A percentile compares a stretch with the other conserved stretches of the same genome.
phyloP scores from a whole-genome alignment of 2,329 filamentous ascomycete species.

The Lithohypha guttulata region DNA sequence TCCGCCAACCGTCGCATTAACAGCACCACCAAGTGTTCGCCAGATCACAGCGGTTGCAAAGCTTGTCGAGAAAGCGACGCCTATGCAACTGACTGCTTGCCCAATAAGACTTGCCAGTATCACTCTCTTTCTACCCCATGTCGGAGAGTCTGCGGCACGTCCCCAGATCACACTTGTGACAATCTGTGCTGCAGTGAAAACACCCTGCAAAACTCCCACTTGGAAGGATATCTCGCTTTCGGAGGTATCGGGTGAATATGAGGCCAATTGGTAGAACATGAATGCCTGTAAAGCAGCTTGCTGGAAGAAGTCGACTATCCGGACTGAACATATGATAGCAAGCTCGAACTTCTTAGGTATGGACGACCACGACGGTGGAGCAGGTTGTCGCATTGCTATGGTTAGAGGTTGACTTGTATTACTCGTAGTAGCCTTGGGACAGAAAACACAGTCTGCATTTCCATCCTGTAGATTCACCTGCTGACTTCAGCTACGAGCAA shows the following conservation, averaged over 20 bases:
- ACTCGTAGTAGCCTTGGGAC: too few species aligned
- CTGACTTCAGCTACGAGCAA: too few species aligned
- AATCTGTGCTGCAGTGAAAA: slow-evolving; percentile 65
- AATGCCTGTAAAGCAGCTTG: slow-evolving; percentile 61
- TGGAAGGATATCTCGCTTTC: slow-evolving; percentile 55
- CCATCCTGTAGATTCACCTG: too few species aligned
- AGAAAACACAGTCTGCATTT: too few species aligned
- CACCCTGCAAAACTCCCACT: slow-evolving; percentile 59
- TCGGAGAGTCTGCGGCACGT: slow-evolving; percentile 35
- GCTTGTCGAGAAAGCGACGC: slow-evolving; percentile 56
- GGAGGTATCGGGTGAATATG: slow-evolving; percentile 45
- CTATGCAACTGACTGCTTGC: slow-evolving; percentile 53
- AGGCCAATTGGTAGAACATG: slow-evolving; percentile 68
- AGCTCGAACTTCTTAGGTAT: slow-evolving; percentile 62
- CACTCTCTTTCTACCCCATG: slow-evolving; percentile 59
- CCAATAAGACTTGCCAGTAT: slow-evolving; percentile 65
- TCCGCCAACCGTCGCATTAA: slow-evolving; percentile 63
- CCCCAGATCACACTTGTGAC: slow-evolving; percentile 68
- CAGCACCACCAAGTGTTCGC: slow-evolving; percentile 53
- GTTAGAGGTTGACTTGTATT: too few species aligned
- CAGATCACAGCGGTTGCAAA: slow-evolving; percentile 56
- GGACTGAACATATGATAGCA: slow-evolving; percentile 58
- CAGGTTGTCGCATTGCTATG: too few species aligned
- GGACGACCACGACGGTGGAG: slow-evolving; percentile 50
- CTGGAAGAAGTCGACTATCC: slow-evolving; percentile 65